Percentiles rank a stretch among this genome's conserved stretches.
Evolutionary conservation across 2,329 filamentous ascomycete species (phyloP).

Genomic region (Falciphora oryzae): DNA sequence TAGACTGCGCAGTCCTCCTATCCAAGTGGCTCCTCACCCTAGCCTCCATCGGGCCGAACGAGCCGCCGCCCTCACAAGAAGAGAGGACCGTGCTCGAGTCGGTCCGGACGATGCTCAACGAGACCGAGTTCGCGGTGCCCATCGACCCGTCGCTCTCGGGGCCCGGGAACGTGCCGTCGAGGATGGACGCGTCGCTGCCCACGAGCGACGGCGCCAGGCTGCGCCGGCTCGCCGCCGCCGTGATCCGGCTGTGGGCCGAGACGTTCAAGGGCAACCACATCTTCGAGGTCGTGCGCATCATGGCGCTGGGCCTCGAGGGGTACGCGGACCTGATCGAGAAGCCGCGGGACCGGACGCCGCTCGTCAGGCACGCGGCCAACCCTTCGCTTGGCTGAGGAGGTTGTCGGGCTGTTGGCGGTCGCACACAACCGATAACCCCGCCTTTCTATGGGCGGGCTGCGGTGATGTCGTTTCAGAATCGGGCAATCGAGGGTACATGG

Average conservation of each 20-base stretch:
- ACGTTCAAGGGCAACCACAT: constrained; percentile 57
- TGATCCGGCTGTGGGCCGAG: constrained; percentile 56
- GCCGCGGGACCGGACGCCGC: constrained; percentile 40
- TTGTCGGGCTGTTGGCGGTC: too few relatives aligned
- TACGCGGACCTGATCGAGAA: constrained; percentile 54
- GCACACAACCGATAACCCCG: too few relatives aligned
- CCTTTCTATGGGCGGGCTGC: too few relatives aligned
- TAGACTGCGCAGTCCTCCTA: constrained; percentile 55
- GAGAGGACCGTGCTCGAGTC: constrained; percentile 51
- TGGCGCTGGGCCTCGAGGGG: constrained; percentile 50
- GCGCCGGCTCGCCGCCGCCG: constrained; percentile 50
- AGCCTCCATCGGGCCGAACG: constrained; percentile 42
- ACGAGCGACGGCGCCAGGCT: constrained; percentile 45
- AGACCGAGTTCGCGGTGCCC: constrained; percentile 57
- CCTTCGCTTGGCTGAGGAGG: not conserved
- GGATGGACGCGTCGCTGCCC: constrained; percentile 32
- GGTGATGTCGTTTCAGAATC: too few relatives aligned
- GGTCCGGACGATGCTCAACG: constrained; percentile 53
- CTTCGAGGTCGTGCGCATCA: constrained; percentile 54
- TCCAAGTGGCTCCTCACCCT: constrained; percentile 57
- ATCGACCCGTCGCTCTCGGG: constrained; percentile 50
- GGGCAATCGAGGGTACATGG: too few relatives aligned
- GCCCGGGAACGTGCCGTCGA: constrained; percentile 22
- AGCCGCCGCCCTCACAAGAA: constrained; percentile 43
- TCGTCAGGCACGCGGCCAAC: constrained; percentile 26